phyloP scores from a whole-genome alignment of 371 early-diverging fungal genomes.

The Mucor lusitanicus region DNA sequence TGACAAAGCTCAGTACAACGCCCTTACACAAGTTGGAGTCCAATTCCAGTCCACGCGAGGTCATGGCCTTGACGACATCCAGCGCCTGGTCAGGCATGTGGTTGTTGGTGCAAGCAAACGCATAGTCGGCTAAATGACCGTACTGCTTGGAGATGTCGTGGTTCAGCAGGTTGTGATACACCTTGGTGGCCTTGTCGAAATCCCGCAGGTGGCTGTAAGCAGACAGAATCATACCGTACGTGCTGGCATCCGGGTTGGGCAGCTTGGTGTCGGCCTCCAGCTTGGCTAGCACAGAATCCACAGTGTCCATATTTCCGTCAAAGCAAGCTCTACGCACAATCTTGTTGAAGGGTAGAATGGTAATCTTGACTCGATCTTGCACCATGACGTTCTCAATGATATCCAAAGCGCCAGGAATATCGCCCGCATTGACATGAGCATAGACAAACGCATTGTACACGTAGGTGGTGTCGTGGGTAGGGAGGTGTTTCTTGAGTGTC shows the following conservation, averaged over 20 bases:
- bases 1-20: slow-evolving; percentile 22
- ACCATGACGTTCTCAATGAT: slow-evolving; percentile 42
- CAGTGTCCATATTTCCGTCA: slow-evolving; percentile 31
- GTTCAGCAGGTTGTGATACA: slow-evolving; percentile 29
- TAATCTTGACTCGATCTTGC: slow-evolving; percentile 31
- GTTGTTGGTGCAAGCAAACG: slow-evolving; percentile 28
- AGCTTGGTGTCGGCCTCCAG: slow-evolving; percentile 23
- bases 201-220: slow-evolving; percentile 30
- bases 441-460: slow-evolving; percentile 50
- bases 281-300: slow-evolving; percentile 23
- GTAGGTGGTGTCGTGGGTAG: slow-evolving; percentile 33
- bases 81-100: slow-evolving; percentile 27
- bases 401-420: slow-evolving; percentile 41
- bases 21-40: slow-evolving; percentile 25
- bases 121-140: slow-evolving; percentile 43
- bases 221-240: slow-evolving; percentile 42
- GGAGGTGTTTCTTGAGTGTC: slow-evolving; percentile 15
- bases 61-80: slow-evolving; percentile 26
- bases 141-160: slow-evolving; percentile 35
- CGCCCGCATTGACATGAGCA: slow-evolving; percentile 48
- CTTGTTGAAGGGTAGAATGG: slow-evolving; percentile 43
- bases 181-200: slow-evolving; percentile 35
- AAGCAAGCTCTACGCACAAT: slow-evolving; percentile 39
- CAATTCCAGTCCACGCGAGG: slow-evolving; percentile 26
- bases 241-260: slow-evolving; percentile 42